phyloP scores from a whole-genome alignment of 495 filamentous ascomycete genomes.

The Podospora didyma region DNA sequence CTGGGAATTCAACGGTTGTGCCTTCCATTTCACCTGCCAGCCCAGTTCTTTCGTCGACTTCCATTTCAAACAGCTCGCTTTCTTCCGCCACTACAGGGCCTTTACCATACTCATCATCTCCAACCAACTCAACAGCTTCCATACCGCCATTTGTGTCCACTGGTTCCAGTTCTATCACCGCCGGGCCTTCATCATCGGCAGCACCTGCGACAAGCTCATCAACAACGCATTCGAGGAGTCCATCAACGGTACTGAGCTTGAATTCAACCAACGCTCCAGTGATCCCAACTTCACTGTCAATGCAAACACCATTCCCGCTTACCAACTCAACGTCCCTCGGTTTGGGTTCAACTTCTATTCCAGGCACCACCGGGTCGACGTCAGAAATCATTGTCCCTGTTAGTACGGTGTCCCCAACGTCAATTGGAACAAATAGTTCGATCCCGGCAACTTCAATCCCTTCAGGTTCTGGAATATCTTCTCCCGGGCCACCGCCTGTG shows the following conservation, averaged over 20 bases:
- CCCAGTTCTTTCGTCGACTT: background rate
- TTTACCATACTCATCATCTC: background rate
- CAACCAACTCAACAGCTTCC: background rate
- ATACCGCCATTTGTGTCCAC: background rate
- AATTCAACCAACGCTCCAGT: background rate
- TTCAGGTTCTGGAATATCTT: background rate
- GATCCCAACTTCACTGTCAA: background rate
- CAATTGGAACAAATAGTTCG: background rate
- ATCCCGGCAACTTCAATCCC: background rate
- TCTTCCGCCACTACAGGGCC: background rate
- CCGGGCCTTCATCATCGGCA: background rate
- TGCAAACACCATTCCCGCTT: background rate
- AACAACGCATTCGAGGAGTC: background rate
- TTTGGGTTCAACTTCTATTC: background rate
- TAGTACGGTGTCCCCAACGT: background rate
- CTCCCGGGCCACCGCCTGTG: background rate
- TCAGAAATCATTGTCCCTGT: background rate
- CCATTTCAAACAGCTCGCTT: background rate
- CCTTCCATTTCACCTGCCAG: background rate
- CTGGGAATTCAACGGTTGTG: background rate
- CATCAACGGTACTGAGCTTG: background rate
- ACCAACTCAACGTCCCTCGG: background rate
- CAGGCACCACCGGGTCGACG: background rate
- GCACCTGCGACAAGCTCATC: background rate
- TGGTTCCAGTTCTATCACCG: background rate